A percentile compares a stretch with the other conserved stretches of the same genome.
Conservation (phyloP, 257 asterid species). For the Nemophila menziesii region DNA sequence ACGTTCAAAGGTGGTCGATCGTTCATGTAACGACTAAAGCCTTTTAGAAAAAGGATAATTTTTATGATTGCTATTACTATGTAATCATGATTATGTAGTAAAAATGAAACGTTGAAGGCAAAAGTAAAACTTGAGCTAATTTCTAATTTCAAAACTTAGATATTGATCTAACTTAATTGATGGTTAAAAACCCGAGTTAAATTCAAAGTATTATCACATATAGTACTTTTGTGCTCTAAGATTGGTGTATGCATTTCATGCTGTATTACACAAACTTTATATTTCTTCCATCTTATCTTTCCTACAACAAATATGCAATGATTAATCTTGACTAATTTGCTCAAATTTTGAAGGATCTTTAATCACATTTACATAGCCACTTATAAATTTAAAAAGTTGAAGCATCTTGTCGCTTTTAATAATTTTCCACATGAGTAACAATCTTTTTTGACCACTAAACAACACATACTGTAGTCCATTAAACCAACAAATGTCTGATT, state of each 20-base stretch:
- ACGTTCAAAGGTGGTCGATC: no score
- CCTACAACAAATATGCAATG: slow-evolving; percentile 13
- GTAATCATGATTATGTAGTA: no score
- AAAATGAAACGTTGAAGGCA: no score
- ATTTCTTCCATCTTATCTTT: slow-evolving; percentile 8
- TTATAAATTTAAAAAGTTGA: background rate
- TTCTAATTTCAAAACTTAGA: no score
- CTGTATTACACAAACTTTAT: slow-evolving; percentile 1
- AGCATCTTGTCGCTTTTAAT: background rate
- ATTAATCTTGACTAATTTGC: slow-evolving; percentile 17
- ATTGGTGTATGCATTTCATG: background rate
- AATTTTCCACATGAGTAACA: slow-evolving; percentile 11
- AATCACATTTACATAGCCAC: slow-evolving; percentile 3
- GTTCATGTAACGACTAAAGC: no score
- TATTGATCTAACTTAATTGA: no score
- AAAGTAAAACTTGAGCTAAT: no score
- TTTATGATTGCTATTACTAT: no score
- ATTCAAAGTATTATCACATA: no score
- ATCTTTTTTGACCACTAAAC: slow-evolving; percentile 19
- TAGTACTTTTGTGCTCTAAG: background rate
- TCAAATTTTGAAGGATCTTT: slow-evolving; percentile 9
- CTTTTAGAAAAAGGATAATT: no score
- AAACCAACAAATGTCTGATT: background rate
- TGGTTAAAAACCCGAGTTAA: no score
- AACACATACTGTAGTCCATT: background rate